A percentile compares a stretch with the other conserved stretches of the same genome.
Conservation (phyloP, 805 yeast species). For the Teunomyces aglyptinius region DNA sequence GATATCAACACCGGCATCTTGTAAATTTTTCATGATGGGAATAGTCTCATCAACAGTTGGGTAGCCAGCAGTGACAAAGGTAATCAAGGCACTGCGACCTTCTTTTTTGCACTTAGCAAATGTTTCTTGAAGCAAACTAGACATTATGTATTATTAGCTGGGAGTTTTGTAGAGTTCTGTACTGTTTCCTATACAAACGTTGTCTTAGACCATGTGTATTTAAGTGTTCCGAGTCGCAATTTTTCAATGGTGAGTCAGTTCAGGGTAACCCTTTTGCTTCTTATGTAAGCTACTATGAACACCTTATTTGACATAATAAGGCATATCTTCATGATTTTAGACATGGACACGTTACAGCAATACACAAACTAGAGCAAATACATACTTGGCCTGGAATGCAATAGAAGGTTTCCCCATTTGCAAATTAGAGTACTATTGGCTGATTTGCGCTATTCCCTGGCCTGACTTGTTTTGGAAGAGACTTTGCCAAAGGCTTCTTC, state of each 20-base stretch:
- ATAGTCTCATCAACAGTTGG: slow-evolving; percentile 88
- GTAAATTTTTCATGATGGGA: slow-evolving; percentile 82
- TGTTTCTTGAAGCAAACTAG: slow-evolving; percentile 55
- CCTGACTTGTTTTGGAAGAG: not conserved
- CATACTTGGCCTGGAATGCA: not conserved
- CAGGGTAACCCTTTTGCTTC: slow-evolving; percentile 22
- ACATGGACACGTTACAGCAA: not conserved
- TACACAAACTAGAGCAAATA: not conserved
- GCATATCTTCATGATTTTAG: not conserved
- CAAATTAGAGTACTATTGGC: slow-evolving; percentile 3
- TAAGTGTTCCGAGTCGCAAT: not conserved
- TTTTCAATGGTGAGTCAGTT: slow-evolving; percentile 24
- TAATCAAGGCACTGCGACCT: slow-evolving; percentile 82
- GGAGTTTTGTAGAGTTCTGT: not conserved
- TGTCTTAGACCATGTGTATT: not conserved
- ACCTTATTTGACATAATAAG: not conserved
- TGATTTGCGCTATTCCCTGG: slow-evolving; percentile 3
- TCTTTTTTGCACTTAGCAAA: slow-evolving; percentile 59
- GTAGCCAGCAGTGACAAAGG: slow-evolving; percentile 92
- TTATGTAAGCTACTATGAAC: not conserved
- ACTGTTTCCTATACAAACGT: not conserved
- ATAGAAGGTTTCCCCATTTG: not conserved
- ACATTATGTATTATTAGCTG: slow-evolving; percentile 32
- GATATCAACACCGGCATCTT: slow-evolving; percentile 92
- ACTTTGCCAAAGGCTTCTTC: slow-evolving; percentile 2